Evolutionary conservation across 2,329 filamentous ascomycete genomes (phyloP), one percentile per base, ranked within the genome.

Genomic region (Fusarium oxysporum): DNA sequence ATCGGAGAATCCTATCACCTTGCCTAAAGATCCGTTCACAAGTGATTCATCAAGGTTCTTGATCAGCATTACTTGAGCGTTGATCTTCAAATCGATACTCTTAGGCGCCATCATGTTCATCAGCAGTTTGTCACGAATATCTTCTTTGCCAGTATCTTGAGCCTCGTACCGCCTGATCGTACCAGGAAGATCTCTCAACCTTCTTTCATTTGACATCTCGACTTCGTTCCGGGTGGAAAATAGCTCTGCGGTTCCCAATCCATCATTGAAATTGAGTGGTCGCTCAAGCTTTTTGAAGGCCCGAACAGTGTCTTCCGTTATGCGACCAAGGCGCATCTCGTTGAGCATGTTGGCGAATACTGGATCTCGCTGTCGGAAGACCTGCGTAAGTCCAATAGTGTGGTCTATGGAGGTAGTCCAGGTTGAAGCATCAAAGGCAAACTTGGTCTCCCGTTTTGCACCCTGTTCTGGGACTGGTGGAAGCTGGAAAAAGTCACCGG

Each of bases 21-120:
- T 95, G 30, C 96, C 96, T 14, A 99, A 86, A 0, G 96, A 97
- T 8, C 96, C 96, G 79, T 99, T 99, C 75, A 98, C 96, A 1
- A 99, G 87, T 1, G 90, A 92, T 43, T 97, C 94, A 78, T 99
- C 96, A 83, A 98, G 92, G 77, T 99, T 99, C 82, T 99, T 99
- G 86, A 99, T 98, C n/a, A 99, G 86, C 96, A 99, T 99, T 48
- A 99, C 97, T 80, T 99, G 97, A 0, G 96, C 94, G 14, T 95
- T 94, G 71, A 96, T 92, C 81, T 98, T 98, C 35, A 99, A 84
- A 38, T 93, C 90, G 25, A 99, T 89, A 0, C 83, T 79, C 76
- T 92, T 92, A 0, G 96, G 95, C 0, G 96, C 95, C 93, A 99
- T 98, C 90, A 97, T 97, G 78, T 96, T 97, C 10, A 89, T 82